These are phyloP conservation scores for Coemansia nantahalensis DNA, from an alignment of 192 early-diverging fungal genomes.

Conservation along the genomic window DNA sequence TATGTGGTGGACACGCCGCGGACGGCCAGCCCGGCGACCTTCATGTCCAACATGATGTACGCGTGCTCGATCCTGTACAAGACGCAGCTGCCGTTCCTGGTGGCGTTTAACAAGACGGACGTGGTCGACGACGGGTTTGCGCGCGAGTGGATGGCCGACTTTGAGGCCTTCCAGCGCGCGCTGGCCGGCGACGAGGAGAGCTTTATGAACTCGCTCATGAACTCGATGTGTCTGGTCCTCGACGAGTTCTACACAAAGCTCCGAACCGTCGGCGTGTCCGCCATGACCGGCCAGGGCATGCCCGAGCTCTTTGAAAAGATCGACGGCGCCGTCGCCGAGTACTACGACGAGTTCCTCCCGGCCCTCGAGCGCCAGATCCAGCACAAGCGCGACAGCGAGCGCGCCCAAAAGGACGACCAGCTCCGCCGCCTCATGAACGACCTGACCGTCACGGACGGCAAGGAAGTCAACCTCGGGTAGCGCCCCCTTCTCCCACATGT, in stretches of 20 bases:
- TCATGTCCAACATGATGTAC: slow-evolving; percentile 99
- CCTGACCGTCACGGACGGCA: slow-evolving; percentile 65
- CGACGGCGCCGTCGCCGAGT: slow-evolving; percentile 78
- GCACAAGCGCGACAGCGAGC: slow-evolving; percentile 60
- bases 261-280: slow-evolving; percentile 81
- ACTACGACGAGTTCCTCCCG: slow-evolving; percentile 84
- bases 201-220: slow-evolving; percentile 92
- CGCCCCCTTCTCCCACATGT: no score
- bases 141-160: slow-evolving; percentile 95
- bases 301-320: slow-evolving; percentile 84
- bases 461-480: slow-evolving; percentile 28
- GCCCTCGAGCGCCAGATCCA: slow-evolving; percentile 71
- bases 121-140: slow-evolving; percentile 89
- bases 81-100: slow-evolving; percentile 91
- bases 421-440: slow-evolving; percentile 84
- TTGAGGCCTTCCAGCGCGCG: slow-evolving; percentile 89
- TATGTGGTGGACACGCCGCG: slow-evolving; percentile 97
- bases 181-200: slow-evolving; percentile 66
- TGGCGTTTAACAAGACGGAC: slow-evolving; percentile 97
- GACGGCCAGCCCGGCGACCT: slow-evolving; percentile 86
- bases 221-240: slow-evolving; percentile 92
- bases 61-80: slow-evolving; percentile 97
- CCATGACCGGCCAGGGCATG: slow-evolving; percentile 91
- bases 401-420: slow-evolving; percentile 66
- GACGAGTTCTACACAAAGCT: slow-evolving; percentile 94